Percentiles rank a stretch among this genome's conserved stretches.
These are phyloP conservation scores for Yarrowia keelungensis DNA, from an alignment of 805 yeast species.

Conservation along the genomic window DNA sequence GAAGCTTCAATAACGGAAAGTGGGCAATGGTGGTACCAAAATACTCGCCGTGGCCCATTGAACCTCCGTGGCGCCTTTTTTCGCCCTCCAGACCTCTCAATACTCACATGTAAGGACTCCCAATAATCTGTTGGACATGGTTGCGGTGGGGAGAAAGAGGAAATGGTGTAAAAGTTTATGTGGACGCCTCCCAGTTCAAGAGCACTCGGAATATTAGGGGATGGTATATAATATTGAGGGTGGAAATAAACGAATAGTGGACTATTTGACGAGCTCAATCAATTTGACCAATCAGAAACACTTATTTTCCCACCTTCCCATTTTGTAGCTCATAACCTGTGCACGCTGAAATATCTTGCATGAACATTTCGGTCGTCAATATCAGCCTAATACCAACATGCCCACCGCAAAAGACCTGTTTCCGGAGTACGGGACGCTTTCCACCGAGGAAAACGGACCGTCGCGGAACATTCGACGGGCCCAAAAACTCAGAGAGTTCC, in stretches of 20 bases:
- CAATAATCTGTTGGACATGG: conserved; percentile 38
- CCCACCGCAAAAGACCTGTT: conserved; percentile 24
- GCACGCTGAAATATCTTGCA: conserved; percentile 8
- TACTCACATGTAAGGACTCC: conserved; percentile 39
- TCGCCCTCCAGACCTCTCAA: background rate
- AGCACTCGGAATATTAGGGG: conserved; percentile 13
- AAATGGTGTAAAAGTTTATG: conserved; percentile 36
- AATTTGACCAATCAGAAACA: background rate
- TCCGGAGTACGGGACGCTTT: conserved; percentile 31
- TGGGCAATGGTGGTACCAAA: background rate
- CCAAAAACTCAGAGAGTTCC: conserved; percentile 31
- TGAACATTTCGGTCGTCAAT: conserved; percentile 5
- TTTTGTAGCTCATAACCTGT: conserved; percentile 15
- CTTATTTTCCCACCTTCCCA: background rate
- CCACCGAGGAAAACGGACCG: conserved; percentile 27
- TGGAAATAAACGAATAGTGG: no score
- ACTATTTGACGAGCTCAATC: no score
- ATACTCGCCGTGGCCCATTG: conserved; percentile 3
- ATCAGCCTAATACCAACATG: conserved; percentile 13
- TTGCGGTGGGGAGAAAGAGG: conserved; percentile 36
- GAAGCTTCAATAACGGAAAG: no score
- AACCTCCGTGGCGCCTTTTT: background rate
- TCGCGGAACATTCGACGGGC: conserved; percentile 20
- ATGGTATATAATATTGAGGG: background rate
- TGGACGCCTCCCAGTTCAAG: conserved; percentile 38